A percentile compares a stretch with the other conserved stretches of the same genome.
Evolutionary conservation across 768 basidiomycete genomes (phyloP).

Genomic region (Serendipita sp.): DNA sequence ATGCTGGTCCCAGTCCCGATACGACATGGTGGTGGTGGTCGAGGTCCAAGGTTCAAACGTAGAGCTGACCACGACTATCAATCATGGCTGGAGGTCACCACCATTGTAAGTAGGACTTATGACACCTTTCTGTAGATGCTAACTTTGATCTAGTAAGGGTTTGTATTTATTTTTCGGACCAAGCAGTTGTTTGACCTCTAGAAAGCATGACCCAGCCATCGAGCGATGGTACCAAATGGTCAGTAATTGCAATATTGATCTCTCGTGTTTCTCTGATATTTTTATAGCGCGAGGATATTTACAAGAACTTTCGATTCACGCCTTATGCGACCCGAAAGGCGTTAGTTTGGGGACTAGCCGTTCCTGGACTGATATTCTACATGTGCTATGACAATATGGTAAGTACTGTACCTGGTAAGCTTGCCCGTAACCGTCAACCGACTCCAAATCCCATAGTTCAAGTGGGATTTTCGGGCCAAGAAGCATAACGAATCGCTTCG

Average conservation of each 20-base stretch:
- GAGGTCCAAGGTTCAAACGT: background rate
- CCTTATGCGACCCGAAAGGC: constrained; percentile 44
- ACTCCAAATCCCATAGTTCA: background rate
- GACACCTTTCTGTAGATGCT: constrained; percentile 14
- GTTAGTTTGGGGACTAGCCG: constrained; percentile 42
- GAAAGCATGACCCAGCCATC: constrained; percentile 39
- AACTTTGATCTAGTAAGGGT: constrained; percentile 33
- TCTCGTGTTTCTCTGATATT: background rate
- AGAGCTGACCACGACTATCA: constrained; percentile 12
- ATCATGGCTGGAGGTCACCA: constrained; percentile 41
- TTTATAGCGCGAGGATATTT: constrained; percentile 65
- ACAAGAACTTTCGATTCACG: constrained; percentile 72
- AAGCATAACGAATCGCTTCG: constrained; percentile 4
- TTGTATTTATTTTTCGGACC: background rate
- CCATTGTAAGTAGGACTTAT: constrained; percentile 29
- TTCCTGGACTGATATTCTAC: constrained; percentile 44
- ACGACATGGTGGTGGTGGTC: constrained; percentile 8
- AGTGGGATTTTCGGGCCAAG: constrained; percentile 3
- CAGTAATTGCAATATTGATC: constrained; percentile 7
- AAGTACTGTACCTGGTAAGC: background rate
- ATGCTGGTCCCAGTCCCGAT: constrained; percentile 63
- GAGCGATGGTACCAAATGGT: constrained; percentile 50
- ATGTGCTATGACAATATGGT: constrained; percentile 21
- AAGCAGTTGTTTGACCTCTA: constrained; percentile 16
- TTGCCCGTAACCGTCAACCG: background rate